These are phyloP conservation scores for Eucalyptus curtisii DNA, from an alignment of 345 rosid genomes.

Conservation along the genomic window DNA sequence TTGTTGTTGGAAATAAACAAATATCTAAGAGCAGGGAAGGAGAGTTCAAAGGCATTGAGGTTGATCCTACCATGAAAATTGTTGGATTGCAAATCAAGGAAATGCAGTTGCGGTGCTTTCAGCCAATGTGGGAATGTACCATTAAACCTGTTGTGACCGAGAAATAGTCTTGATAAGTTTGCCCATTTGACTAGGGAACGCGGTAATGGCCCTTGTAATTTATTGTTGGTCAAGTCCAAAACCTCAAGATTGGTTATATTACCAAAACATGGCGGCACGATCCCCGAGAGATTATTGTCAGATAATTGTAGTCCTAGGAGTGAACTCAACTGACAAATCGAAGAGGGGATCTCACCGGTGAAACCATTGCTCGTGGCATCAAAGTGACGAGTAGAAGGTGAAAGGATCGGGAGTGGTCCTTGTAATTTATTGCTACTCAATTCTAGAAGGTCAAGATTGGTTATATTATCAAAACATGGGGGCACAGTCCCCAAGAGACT, in stretches of 20 bases:
- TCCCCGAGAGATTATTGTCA: background rate
- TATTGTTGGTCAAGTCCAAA: background rate
- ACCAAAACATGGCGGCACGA: background rate
- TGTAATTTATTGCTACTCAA: too few relatives aligned
- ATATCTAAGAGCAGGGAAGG: background rate
- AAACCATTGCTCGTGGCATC: accelerated
- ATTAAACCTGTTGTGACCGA: accelerated
- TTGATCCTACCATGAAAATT: background rate
- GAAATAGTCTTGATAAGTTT: accelerated
- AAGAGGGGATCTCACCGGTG: too few relatives aligned
- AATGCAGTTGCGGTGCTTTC: accelerated
- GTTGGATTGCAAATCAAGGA: background rate
- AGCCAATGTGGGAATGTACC: background rate
- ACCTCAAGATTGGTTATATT: accelerated
- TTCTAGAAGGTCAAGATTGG: accelerated
- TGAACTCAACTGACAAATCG: too few relatives aligned
- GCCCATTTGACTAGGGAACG: background rate
- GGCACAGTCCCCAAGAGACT: accelerated
- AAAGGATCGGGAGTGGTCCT: too few relatives aligned
- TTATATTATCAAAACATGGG: too few relatives aligned
- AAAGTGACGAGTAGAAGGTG: too few relatives aligned
- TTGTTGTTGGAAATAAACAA: background rate
- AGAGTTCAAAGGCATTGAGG: accelerated
- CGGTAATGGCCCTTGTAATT: background rate
- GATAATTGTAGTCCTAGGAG: accelerated